phyloP scores from a whole-genome alignment of 805 yeast genomes.

The Danielia oregonensis region DNA sequence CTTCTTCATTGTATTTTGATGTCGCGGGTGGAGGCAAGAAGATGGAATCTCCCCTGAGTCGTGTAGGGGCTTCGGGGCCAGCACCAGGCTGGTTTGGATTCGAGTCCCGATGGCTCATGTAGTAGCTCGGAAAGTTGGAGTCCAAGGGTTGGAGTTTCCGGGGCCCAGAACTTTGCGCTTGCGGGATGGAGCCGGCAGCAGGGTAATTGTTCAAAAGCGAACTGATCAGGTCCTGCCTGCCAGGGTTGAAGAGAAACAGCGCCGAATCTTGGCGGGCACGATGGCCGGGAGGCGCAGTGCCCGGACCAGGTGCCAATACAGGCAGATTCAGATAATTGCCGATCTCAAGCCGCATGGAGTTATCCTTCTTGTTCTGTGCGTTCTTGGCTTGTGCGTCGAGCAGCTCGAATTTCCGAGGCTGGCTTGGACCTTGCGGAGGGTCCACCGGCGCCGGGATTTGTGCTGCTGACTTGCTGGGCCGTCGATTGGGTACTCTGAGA shows the following conservation, averaged over 20 bases:
- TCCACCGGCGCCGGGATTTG: slow-evolving; percentile 1
- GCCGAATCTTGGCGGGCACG: slow-evolving; percentile 11
- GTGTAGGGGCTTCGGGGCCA: slow-evolving; percentile 6
- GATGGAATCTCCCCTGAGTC: slow-evolving; percentile 38
- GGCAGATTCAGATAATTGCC: slow-evolving; percentile 8
- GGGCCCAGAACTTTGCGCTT: slow-evolving; percentile 1
- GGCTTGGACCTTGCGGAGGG: slow-evolving; percentile 6
- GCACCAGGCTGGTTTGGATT: not conserved
- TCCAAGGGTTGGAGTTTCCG: not conserved
- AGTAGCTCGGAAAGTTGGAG: slow-evolving; percentile 15
- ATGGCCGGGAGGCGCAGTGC: not conserved
- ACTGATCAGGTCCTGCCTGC: slow-evolving; percentile 29
- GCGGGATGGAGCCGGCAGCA: slow-evolving; percentile 4
- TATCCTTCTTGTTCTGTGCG: slow-evolving; percentile 7
- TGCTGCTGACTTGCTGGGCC: slow-evolving; percentile 2
- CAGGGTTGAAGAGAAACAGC: slow-evolving; percentile 23
- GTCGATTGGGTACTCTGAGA: slow-evolving; percentile 6
- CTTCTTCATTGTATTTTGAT: slow-evolving; percentile 5
- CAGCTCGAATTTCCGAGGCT: slow-evolving; percentile 15
- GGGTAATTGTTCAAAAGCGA: slow-evolving; percentile 22
- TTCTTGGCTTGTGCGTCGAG: slow-evolving; percentile 2
- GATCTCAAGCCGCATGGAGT: slow-evolving; percentile 7
- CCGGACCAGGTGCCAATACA: slow-evolving; percentile 3
- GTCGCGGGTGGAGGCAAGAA: slow-evolving; percentile 35
- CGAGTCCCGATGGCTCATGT: slow-evolving; percentile 16